These are phyloP conservation scores for Mycosarcoma maydis DNA, from an alignment of 1,284 basidiomycete species.

Conservation along the genomic window DNA sequence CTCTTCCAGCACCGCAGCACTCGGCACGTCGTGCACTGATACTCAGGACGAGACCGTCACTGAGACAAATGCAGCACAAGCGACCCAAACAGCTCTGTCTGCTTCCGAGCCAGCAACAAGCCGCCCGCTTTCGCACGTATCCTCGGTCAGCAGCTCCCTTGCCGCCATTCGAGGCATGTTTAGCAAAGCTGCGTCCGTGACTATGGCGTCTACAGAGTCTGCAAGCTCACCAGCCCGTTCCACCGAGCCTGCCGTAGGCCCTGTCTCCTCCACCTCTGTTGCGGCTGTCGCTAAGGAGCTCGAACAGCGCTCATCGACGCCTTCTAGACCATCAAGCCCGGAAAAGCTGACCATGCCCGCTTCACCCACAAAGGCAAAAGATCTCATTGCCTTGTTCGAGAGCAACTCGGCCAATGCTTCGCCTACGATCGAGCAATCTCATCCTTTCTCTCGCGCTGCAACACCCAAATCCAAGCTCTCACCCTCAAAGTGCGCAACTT, in stretches of 20 bases:
- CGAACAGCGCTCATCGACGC: conserved; percentile 13
- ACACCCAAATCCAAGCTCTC: conserved; percentile 26
- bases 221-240: conserved; percentile 4
- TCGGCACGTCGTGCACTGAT: conserved; percentile 20
- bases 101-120: conserved; percentile 1
- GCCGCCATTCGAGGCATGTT: conserved; percentile 35
- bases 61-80: conserved; percentile 1
- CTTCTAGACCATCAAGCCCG: conserved; percentile 24
- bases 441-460: conserved; percentile 10
- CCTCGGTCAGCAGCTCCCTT: conserved; percentile 29
- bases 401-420: conserved; percentile 31
- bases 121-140: conserved; percentile 24
- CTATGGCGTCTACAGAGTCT: conserved; percentile 5
- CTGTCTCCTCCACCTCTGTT: conserved; percentile 10
- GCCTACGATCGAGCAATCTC: conserved; percentile 25
- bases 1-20: conserved; percentile 28
- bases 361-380: conserved; percentile 55
- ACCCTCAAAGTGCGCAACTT: conserved; percentile 15
- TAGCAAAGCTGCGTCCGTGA: conserved; percentile 18
- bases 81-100: not conserved
- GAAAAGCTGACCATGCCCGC: conserved; percentile 31
- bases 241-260: not conserved
- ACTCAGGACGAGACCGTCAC: conserved; percentile 22
- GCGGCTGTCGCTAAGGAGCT: conserved; percentile 20
- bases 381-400: conserved; percentile 56